Percentiles rank a stretch among this genome's conserved stretches.
These are phyloP conservation scores for Pseudogymnoascus sp. DNA, from an alignment of 2,329 filamentous ascomycete species.

Conservation along the genomic window DNA sequence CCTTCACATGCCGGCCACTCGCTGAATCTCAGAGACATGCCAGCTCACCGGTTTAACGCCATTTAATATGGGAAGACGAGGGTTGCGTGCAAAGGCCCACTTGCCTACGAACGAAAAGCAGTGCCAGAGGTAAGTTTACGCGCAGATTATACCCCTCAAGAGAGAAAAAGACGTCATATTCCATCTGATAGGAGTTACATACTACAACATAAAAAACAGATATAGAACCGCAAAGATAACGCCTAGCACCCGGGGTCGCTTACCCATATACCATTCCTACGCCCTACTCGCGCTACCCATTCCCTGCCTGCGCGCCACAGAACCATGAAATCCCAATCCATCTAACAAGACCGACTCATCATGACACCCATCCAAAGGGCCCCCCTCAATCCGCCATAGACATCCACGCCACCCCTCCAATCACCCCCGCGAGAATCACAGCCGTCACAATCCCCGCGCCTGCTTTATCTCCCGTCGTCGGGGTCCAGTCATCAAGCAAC, in stretches of 20 bases:
- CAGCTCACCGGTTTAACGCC: not conserved
- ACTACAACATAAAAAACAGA: not conserved
- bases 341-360: not conserved
- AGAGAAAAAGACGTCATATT: not conserved
- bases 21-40: no score
- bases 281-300: not conserved
- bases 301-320: not conserved
- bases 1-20: no score
- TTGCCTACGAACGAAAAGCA: not conserved
- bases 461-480: slow-evolving; percentile 28
- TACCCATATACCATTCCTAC: not conserved
- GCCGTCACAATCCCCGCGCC: slow-evolving; percentile 37
- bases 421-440: slow-evolving; percentile 24
- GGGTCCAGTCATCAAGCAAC: not conserved
- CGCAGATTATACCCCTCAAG: not conserved
- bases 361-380: not conserved
- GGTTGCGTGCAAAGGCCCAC: not conserved
- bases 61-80: not conserved
- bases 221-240: not conserved
- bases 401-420: slow-evolving; percentile 32
- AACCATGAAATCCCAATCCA: not conserved
- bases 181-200: not conserved
- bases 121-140: not conserved
- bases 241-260: not conserved
- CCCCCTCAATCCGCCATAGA: slow-evolving; percentile 18